Base-by-base conservation (phyloP, 1,139 yeast species). In the Yamadazyma conglobata region DNA sequence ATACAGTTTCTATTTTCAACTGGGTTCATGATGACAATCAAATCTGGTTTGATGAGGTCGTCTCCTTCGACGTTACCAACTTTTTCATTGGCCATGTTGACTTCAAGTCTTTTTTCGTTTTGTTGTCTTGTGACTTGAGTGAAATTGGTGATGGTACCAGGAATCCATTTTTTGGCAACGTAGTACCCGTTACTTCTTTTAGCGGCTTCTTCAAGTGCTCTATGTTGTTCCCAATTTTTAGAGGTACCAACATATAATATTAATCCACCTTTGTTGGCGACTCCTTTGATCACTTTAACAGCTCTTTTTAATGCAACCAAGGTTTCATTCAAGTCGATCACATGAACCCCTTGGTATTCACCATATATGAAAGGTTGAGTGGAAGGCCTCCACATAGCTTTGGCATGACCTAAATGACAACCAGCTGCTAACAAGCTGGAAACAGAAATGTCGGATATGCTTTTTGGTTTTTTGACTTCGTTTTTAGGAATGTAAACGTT, bases 141-240 rank as follows among this genome's bases (percentile, higher is more conserved):
- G 34, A 87, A 79, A 60, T 91, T 91, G 29, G 97, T 88, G 44
- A 91, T 70, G 15, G 95, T 84, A 43, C 98, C 98, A 2, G 97
- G 96, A 35, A 86, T 77, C 98, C 98, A 91, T 54, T 91, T 77
- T 32, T 77, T 73, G 23, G 85, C 73, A 18, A 91, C 91, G 50
- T 83, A 87, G 59, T 78, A 87, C 9, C 95, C 96, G 37, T 75
- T 70, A 32, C 80, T 68, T 48, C 95, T 74, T 33, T 68, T 62
- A 4, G 97, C 95, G 5, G 96, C 95, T 40, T 72, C 77, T 49
- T 81, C 82, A 30, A 91, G 74, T 1, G 87, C 73, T 38, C 83
- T 71, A 44, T 77, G 77, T 50, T 85, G 93, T 32, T 64, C 68
- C 56, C 60, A 54, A 33, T 88, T 89, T 33, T 78, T 76, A 32